Evolutionary conservation across 2,329 filamentous ascomycete genomes (phyloP), one percentile per base, ranked within the genome.

Genomic region (Cladosporium sp.): DNA sequence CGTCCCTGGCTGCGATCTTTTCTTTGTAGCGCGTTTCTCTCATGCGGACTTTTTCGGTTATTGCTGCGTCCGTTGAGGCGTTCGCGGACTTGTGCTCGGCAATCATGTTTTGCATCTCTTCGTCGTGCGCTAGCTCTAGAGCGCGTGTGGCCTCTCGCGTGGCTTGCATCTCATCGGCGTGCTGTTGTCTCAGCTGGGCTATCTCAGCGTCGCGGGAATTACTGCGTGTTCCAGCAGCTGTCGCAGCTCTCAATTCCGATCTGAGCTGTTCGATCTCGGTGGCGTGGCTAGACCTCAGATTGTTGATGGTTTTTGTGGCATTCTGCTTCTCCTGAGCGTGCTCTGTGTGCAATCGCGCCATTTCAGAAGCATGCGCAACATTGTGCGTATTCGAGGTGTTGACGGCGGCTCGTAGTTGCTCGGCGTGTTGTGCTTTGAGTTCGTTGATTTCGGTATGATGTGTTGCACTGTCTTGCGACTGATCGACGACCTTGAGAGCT

Each of bases 381-480:
- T 54, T 38, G 22, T 54, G 51, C 15, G 54, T 56, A 27, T 56
- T 50, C 15, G 41, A 27, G 18, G n/a, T 34, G 36, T 40, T 18
- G 9, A 42, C 34, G 4, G 56, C 50, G 18, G 47, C 56, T 18
- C 55, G 29, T 29, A 42, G 43, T 6, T 50, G 45, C 36, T 54
- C 51, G 4, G 44, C 48, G 8, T 58, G 55, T 12, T 52, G 45
- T 8, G 41, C 45, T 27, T 54, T 53, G 3, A 62, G 20, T 4
- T 52, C 38, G 20, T 55, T 44, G 17, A 62, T 45, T 29, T 62
- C 61, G 1, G 50, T 42, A 39, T 60, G 56, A 36, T 61, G 61
- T 9, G 53, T 34, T 12, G n/a, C n/a, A n/a, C n/a, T n/a, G 50
- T 40, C 15, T 60, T 48, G 36, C 37, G 30, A 5, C 34, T 13